Percentiles rank a stretch among this genome's conserved stretches.
Conservation (phyloP, 2,329 filamentous ascomycete species). For the Tolypocladium endophyticum region DNA sequence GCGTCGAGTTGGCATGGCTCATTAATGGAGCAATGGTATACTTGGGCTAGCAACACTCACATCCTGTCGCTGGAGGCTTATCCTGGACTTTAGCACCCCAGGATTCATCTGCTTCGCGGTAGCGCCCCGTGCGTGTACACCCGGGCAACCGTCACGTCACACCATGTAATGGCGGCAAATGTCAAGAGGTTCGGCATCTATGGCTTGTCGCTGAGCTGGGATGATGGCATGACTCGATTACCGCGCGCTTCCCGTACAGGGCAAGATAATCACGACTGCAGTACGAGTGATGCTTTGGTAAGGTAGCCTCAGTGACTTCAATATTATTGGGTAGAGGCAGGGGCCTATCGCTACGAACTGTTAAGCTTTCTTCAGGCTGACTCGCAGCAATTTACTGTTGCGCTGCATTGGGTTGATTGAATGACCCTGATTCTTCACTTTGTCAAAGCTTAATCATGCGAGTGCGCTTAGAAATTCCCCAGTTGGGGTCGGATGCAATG, state of each 20-base stretch:
- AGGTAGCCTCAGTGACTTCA: background rate
- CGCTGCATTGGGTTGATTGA: background rate
- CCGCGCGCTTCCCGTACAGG: background rate
- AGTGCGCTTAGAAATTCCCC: background rate
- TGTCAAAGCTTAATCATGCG: background rate
- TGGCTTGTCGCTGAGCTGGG: too few species aligned
- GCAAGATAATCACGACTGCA: too few species aligned
- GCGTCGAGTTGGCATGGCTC: too few species aligned
- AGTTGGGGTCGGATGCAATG: background rate
- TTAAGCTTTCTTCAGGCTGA: background rate
- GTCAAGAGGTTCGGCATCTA: too few species aligned
- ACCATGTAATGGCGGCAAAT: background rate
- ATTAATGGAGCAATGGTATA: too few species aligned
- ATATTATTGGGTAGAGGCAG: too few species aligned
- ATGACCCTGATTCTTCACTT: too few species aligned
- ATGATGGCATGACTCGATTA: background rate
- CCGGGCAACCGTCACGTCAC: background rate
- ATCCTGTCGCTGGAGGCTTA: background rate
- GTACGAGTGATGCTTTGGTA: background rate
- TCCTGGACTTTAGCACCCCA: too few species aligned
- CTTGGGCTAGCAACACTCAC: background rate
- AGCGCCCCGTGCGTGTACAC: background rate
- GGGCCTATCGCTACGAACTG: background rate
- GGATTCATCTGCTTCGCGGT: background rate
- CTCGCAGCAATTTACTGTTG: background rate